Conservation (phyloP, 371 early-diverging fungal species). For the Mucor saturninus region DNA sequence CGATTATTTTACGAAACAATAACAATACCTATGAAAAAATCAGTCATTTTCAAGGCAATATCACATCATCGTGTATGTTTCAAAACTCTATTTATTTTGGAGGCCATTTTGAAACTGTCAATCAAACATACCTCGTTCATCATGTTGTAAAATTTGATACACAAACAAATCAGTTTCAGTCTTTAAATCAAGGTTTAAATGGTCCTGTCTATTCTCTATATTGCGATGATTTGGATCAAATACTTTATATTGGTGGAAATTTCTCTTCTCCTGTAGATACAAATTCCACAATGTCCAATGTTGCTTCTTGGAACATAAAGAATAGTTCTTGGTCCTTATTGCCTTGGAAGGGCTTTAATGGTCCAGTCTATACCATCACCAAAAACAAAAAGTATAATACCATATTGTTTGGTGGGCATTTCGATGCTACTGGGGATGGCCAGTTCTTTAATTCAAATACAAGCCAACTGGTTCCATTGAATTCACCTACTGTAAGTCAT, state of each 20-base stretch:
- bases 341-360: constrained; percentile 35
- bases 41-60: constrained; percentile 16
- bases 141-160: constrained; percentile 43
- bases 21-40: background rate
- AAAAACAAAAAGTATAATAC: constrained; percentile 9
- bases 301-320: constrained; percentile 11
- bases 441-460: constrained; percentile 21
- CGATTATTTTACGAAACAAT: background rate
- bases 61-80: constrained; percentile 14
- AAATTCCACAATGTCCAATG: background rate
- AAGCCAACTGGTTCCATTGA: constrained; percentile 22
- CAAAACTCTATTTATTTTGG: constrained; percentile 38
- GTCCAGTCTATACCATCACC: constrained; percentile 31
- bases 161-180: constrained; percentile 29
- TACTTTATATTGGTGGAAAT: constrained; percentile 52
- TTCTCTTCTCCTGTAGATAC: constrained; percentile 29
- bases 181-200: constrained; percentile 58
- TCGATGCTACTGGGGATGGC: constrained; percentile 32
- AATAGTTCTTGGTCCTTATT: constrained; percentile 4
- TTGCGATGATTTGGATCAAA: constrained; percentile 51
- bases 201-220: constrained; percentile 61
- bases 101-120: constrained; percentile 45
- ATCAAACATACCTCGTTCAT: constrained; percentile 25
- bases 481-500: constrained; percentile 14
- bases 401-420: constrained; percentile 35